Base-by-base conservation (phyloP, 2,329 filamentous ascomycete genomes). In the Fusarium bulbicola region DNA sequence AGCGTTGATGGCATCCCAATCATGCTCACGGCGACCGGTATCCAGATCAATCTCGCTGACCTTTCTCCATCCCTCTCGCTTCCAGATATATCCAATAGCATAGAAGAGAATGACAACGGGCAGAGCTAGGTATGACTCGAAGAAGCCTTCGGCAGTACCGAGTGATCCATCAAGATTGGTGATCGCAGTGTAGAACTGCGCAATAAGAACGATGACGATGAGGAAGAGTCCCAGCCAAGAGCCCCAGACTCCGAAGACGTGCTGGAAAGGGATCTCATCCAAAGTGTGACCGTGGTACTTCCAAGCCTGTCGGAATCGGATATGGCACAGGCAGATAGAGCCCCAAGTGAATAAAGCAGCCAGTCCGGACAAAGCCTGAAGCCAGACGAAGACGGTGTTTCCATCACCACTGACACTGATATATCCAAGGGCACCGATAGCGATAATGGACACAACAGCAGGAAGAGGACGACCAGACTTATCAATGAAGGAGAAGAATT, bases 251-350 rank as follows among this genome's bases (percentile, higher is more conserved):
- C 92, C 92, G 40, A 86, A 85, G 45, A 89, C 82, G 5, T 90
- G 89, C 58, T 85, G 81, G 83, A 92, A 94, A 0, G 92, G 89
- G 20, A 94, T 88, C 80, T 93, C 92, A 46, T 91, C 88, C 4
- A 92, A 79, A 6, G 85, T 87, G 79, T 90, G 89, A n/a, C 90
- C 89, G 45, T 91, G 86, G 34, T 85, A 80, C 32, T 82, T 84
- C 91, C 91, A 93, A 1, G 90, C 91, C 6, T 81, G 77, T 40
- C 91, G 89, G 85, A 93, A 92, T 26, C 91, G 90, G 77, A 93
- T 92, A 76, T 93, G 92, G 6, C 90, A 86, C 7, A 91, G 81
- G 76, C 90, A 92, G 75, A 93, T 92, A 43, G 89, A 91, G 24
- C 87, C 90, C 91, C 91, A 93, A 16, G 90, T 90, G 79, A 92